Evolutionary conservation across 305 asterid species (phyloP).

Genomic region (Ilex paraguariensis): DNA sequence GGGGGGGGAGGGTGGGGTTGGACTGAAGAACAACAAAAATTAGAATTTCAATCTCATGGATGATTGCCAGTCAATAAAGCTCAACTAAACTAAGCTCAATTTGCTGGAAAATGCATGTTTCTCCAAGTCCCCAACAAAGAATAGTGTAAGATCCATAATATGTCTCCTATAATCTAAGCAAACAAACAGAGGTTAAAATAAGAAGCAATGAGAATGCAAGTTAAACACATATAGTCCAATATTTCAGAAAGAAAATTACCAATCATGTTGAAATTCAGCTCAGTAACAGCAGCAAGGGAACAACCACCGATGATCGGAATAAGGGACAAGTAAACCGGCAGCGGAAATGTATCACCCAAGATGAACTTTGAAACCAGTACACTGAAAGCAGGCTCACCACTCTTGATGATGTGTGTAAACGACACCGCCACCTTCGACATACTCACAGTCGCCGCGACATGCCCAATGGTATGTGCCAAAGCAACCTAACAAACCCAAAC

Average conservation of each 20-base stretch:
- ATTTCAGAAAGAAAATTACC: constrained; percentile 26
- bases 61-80: too few species aligned
- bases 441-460: constrained; percentile 91
- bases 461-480: constrained; percentile 82
- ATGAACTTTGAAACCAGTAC: constrained; percentile 72
- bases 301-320: constrained; percentile 89
- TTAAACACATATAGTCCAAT: too few species aligned
- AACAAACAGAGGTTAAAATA: too few species aligned
- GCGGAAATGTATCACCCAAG: constrained; percentile 62
- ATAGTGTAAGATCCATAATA: too few species aligned
- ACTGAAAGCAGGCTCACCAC: constrained; percentile 90
- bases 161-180: too few species aligned
- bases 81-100: too few species aligned
- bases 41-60: too few species aligned
- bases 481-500: constrained; percentile 8
- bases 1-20: too few species aligned
- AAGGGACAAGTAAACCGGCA: constrained; percentile 67
- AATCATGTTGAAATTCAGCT: constrained; percentile 66
- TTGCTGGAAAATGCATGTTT: too few species aligned
- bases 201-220: too few species aligned
- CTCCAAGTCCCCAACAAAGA: too few species aligned
- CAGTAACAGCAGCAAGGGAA: constrained; percentile 80
- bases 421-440: constrained; percentile 92
- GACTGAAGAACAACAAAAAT: too few species aligned
- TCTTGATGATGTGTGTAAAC: constrained; percentile 78